phyloP scores from a whole-genome alignment of 495 filamentous ascomycete species.

The Daldinia caldariorum region DNA sequence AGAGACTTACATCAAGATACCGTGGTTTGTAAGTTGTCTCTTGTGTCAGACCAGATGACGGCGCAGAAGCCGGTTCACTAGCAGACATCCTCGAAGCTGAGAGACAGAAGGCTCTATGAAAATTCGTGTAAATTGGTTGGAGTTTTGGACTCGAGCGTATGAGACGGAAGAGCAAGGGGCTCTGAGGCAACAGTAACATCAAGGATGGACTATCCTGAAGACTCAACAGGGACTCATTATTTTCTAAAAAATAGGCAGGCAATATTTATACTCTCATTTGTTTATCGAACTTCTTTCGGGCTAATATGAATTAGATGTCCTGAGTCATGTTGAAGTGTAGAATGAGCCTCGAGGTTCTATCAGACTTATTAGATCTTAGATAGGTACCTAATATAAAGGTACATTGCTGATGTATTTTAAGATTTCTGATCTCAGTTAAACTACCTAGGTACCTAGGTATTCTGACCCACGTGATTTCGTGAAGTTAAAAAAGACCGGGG shows the following conservation, averaged over 20 bases:
- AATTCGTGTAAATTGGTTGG: conserved; percentile 9
- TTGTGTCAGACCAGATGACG: conserved; percentile 8
- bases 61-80: conserved; percentile 5
- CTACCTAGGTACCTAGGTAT: no score
- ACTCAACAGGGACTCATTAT: conserved; percentile 13
- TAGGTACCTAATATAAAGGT: no score
- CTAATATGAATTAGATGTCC: neutral
- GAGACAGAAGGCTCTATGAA: conserved; percentile 19
- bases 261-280: neutral
- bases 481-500: conserved; percentile 2
- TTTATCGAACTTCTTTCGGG: neutral
- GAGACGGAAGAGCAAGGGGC: conserved; percentile 10
- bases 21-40: conserved; percentile 53
- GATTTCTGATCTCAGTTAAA: conserved; percentile 3
- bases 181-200: conserved; percentile 38
- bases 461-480: conserved; percentile 35
- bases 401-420: conserved; percentile 22
- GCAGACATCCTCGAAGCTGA: conserved; percentile 43
- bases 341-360: neutral
- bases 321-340: conserved; percentile 26
- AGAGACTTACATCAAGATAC: conserved; percentile 67
- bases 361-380: conserved; percentile 1
- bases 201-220: conserved; percentile 19
- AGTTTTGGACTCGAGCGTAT: conserved; percentile 15
- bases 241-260: neutral